A percentile compares a stretch with the other conserved stretches of the same genome.
Conservation (phyloP, 495 filamentous ascomycete species). For the Aspergillus biplanus region DNA sequence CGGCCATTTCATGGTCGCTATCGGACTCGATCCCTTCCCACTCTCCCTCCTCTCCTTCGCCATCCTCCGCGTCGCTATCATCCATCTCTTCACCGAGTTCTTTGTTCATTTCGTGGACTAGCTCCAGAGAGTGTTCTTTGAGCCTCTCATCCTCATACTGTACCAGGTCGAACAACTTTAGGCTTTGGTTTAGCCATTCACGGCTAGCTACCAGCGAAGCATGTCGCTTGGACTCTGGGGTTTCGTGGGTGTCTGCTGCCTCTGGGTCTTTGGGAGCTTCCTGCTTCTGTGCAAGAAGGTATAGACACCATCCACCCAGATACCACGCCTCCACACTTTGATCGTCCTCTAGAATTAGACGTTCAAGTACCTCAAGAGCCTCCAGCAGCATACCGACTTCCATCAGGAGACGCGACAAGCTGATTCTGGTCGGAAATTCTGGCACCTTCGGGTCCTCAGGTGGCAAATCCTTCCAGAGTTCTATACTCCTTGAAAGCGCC, state of each 20-base stretch:
- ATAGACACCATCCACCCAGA: constrained; percentile 88
- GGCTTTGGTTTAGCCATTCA: constrained; percentile 56
- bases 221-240: constrained; percentile 39
- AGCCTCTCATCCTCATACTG: constrained; percentile 60
- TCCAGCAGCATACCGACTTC: constrained; percentile 84
- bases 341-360: constrained; percentile 85
- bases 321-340: constrained; percentile 96
- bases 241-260: constrained; percentile 31
- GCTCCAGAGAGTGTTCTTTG: constrained; percentile 55
- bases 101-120: constrained; percentile 60
- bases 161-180: constrained; percentile 49
- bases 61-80: constrained; percentile 51
- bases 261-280: constrained; percentile 46
- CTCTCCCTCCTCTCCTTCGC: constrained; percentile 46
- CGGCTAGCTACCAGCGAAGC: constrained; percentile 51
- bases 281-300: constrained; percentile 73
- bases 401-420: constrained; percentile 81
- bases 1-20: constrained; percentile 55
- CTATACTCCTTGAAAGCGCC: constrained; percentile 75
- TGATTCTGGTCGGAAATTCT: constrained; percentile 81
- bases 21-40: constrained; percentile 50
- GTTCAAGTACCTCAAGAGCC: constrained; percentile 82
- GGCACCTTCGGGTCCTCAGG: constrained; percentile 69
- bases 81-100: constrained; percentile 59
- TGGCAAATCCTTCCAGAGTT: constrained; percentile 75